phyloP scores from a whole-genome alignment of 1,284 basidiomycete genomes.

The Cutaneotrichosporon sp. region DNA sequence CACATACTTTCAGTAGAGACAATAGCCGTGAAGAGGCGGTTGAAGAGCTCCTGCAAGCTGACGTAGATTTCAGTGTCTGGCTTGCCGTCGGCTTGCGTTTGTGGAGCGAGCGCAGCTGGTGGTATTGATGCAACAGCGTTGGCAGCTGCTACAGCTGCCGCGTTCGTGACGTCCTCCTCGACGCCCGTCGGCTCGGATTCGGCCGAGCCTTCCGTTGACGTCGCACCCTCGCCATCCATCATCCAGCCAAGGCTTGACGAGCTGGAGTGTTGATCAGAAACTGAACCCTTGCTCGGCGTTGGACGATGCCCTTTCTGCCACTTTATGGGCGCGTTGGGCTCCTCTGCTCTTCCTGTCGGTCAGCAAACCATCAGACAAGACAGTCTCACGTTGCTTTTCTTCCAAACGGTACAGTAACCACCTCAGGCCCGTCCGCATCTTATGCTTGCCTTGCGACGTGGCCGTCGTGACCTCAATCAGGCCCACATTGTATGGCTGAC shows the following conservation, averaged over 20 bases:
- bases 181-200: background rate
- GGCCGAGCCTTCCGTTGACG: slow-evolving; percentile 8
- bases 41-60: slow-evolving; percentile 31
- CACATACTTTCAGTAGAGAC: slow-evolving; percentile 39
- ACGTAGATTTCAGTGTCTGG: slow-evolving; percentile 11
- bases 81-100: background rate
- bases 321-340: background rate
- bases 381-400: slow-evolving; percentile 36
- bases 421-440: slow-evolving; percentile 45
- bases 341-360: background rate
- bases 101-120: background rate
- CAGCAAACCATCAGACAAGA: background rate
- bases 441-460: slow-evolving; percentile 41
- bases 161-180: background rate
- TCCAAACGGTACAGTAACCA: slow-evolving; percentile 45
- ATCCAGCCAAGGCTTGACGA: slow-evolving; percentile 35
- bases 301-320: slow-evolving; percentile 1
- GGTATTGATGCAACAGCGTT: background rate
- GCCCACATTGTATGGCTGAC: slow-evolving; percentile 45
- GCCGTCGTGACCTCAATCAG: slow-evolving; percentile 43
- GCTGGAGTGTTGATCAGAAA: slow-evolving; percentile 25
- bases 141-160: background rate
- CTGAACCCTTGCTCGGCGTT: background rate
- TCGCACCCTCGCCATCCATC: slow-evolving; percentile 17
- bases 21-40: slow-evolving; percentile 38